A percentile compares a stretch with the other conserved stretches of the same genome.
phyloP scores from a whole-genome alignment of 2,329 filamentous ascomycete genomes.

The Gaeumannomyces sp. region DNA sequence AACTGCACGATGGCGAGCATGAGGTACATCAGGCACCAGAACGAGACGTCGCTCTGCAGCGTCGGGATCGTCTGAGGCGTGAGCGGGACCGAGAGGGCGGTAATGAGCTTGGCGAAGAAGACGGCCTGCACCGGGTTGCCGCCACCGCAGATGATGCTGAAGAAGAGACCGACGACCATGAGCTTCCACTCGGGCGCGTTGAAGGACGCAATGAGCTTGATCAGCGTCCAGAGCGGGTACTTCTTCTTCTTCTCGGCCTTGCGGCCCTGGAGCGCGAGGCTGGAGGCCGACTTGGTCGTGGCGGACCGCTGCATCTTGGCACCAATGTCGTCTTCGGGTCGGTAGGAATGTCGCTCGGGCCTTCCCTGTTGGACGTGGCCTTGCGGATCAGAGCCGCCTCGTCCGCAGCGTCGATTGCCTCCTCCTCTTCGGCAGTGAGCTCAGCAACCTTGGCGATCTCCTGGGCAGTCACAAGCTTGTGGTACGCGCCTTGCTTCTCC shows the following conservation, averaged over 20 bases:
- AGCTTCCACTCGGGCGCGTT: slow-evolving; percentile 65
- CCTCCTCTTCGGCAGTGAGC: slow-evolving; percentile 43
- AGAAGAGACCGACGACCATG: slow-evolving; percentile 69
- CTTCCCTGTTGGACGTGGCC: slow-evolving; percentile 33
- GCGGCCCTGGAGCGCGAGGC: slow-evolving; percentile 57
- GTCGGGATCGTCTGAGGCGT: slow-evolving; percentile 40
- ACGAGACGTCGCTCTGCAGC: slow-evolving; percentile 61
- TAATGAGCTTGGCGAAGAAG: slow-evolving; percentile 86
- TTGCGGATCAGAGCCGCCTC: slow-evolving; percentile 48
- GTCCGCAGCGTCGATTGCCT: slow-evolving; percentile 41
- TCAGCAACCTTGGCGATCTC: slow-evolving; percentile 63
- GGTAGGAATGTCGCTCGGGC: not conserved
- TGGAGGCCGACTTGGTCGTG: slow-evolving; percentile 59
- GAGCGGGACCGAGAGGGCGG: slow-evolving; percentile 35
- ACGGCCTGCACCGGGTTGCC: slow-evolving; percentile 61
- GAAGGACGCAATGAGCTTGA: slow-evolving; percentile 74
- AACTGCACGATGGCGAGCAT: slow-evolving; percentile 74
- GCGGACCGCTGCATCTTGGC: slow-evolving; percentile 49
- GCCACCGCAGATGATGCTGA: slow-evolving; percentile 70
- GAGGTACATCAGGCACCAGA: slow-evolving; percentile 85
- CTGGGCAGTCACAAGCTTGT: slow-evolving; percentile 81
- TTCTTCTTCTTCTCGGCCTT: slow-evolving; percentile 36
- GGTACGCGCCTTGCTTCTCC: slow-evolving; percentile 66
- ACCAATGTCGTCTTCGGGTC: slow-evolving; percentile 57
- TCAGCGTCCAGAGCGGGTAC: slow-evolving; percentile 68